Percentiles rank a stretch among this genome's conserved stretches.
Evolutionary conservation across 345 rosid genomes (phyloP).

Genomic region (Melaleuca quinquenervia): DNA sequence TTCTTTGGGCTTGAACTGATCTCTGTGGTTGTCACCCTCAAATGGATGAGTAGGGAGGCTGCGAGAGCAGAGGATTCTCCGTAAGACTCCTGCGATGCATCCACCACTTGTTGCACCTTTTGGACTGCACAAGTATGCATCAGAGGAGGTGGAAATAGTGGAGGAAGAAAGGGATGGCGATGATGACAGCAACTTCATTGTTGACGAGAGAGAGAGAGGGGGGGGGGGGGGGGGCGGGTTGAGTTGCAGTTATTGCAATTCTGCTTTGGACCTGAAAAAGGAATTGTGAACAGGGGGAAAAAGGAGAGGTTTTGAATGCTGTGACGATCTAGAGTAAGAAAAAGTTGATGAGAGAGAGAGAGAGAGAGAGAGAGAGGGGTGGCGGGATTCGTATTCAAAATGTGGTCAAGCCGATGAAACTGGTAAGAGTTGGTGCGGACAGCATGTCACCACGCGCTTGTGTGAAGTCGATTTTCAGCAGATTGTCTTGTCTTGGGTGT

Average conservation of each 20-base stretch:
- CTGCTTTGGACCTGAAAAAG: constrained; percentile 6
- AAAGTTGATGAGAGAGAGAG: not conserved
- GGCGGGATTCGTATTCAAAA: constrained; percentile 68
- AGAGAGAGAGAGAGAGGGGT: constrained; percentile 6
- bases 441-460: constrained; percentile 28
- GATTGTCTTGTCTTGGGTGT: not conserved
- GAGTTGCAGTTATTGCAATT: not conserved
- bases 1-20: constrained; percentile 3
- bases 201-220: not conserved
- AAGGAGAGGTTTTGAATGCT: not conserved
- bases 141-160: constrained; percentile 12
- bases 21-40: constrained; percentile 22
- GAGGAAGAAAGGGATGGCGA: constrained; percentile 30
- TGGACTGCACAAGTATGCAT: constrained; percentile 16
- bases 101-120: constrained; percentile 25
- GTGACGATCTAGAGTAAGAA: not conserved
- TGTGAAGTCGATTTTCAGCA: constrained; percentile 41
- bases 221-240: not conserved
- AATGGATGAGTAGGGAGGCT: constrained; percentile 53
- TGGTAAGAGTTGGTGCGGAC: not conserved
- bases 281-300: not conserved
- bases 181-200: constrained; percentile 29
- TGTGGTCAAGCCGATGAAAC: not conserved
- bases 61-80: constrained; percentile 43
- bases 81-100: constrained; percentile 40